Evolutionary conservation across 1,284 basidiomycete species (phyloP), one percentile per base, ranked within the genome.

Genomic region (Heliocybe sulcata): DNA sequence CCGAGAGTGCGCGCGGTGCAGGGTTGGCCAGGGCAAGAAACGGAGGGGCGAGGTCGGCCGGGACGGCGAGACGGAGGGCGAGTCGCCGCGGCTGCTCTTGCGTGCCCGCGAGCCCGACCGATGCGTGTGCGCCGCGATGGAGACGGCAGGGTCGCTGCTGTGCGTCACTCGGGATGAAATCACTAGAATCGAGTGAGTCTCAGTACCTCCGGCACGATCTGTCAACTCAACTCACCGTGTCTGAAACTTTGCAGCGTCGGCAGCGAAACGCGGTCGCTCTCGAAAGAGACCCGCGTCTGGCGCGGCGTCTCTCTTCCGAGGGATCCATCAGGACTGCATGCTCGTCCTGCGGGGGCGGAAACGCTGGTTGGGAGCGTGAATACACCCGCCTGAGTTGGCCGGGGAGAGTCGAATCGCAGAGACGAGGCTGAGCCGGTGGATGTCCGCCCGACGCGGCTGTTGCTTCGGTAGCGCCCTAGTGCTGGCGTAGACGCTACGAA

Each of bases 21-120:
- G 66, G 20, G 63, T 64, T 14, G 63, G 70, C 56, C 63, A 69
- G 2, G 65, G 62, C 58, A 77, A 60, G 1, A 71, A 65, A 48
- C 74, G 72, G 0, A 77, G 64, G 0, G 78, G 79, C 0, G 76
- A 79, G 0, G 71, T 66, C 1, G 72, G 66, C 19, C 79, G 73
- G 2, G 75, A 76, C 45, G 67, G 73, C 9, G 72, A 65, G 0
- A 66, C 65, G 1, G 70, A 72, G 1, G 64, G 51, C 23, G 62
- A 53, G 29, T 59, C 58, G 19, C 25, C 22, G 4, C 6, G 4
- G 23, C 22, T 25, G 23, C 23, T 16, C 47, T 49, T 49, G 11
- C 20, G 22, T 4, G 47, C 10, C 12, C 50, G 50, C 10, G 20
- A 52, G 16, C 31, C 38, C 12, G 38, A 35, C 10, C 50, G 23